Evolutionary conservation across 805 yeast species (phyloP), one percentile per base, ranked within the genome.

Genomic region (Candida berthetii): DNA sequence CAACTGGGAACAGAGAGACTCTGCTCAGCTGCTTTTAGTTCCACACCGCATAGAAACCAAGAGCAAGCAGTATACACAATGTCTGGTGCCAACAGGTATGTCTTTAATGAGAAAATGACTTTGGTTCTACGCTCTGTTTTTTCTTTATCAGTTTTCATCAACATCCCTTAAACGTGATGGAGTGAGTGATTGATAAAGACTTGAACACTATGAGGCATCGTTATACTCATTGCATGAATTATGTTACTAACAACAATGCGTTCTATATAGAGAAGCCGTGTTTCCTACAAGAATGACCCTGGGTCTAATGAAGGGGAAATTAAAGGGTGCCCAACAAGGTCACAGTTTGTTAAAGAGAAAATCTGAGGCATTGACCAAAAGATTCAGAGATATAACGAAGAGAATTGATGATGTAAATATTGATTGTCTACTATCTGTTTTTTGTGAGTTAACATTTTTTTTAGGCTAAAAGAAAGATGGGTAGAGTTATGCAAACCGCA

Each of bases 281-380:
- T 90, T 90, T 65, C 96, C 98, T 28, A 90, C 98, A 40, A 90
- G 97, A 67, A 90, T 90, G 97, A 91, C 98, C 45, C 77, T 91
- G 52, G 89, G 96, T 38, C 64, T 86, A 45, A 93, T 93, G 98
- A 93, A 93, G 71, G 77, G 85, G 46, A 93, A 93, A 65, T 78
- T 93, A 60, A 91, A 90, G 66, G 99, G 99, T 42, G 99, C 99
- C 2, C 90, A 87, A 56, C 96, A 87, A 58, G 99, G 99, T 31
- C 95, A 93, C 63, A 85, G 95, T 14, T 72, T 91, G 50, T 70
- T 91, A 64, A 91, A 91, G 71, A 79, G 98, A 66, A 91, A 91
- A 64, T 89, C 97, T 6, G 99, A 91, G 66, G 99, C 99, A 1
- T 73, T 91, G 60, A 93, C 98, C 17, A 89, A 90, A 64, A 75